phyloP scores from a whole-genome alignment of 345 rosid species.

The Carallia brachiata region DNA sequence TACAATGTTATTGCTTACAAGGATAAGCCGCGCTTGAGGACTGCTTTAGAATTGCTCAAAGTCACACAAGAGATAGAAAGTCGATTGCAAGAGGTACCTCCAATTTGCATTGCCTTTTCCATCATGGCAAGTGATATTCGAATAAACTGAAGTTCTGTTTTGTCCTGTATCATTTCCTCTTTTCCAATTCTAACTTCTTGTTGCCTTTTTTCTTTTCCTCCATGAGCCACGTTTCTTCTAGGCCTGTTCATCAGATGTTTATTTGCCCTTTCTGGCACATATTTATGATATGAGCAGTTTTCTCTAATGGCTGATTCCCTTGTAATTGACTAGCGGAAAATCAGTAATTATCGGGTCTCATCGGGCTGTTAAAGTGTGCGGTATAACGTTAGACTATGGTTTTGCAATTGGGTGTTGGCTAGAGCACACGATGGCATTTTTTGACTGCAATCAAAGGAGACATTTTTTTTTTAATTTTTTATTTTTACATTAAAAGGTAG shows the following conservation, averaged over 20 bases:
- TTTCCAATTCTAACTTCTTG: no score
- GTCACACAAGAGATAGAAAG: constrained; percentile 54
- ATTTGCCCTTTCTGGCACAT: no score
- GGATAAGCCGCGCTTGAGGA: constrained; percentile 70
- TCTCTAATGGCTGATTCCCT: neutral
- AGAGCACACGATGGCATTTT: no score
- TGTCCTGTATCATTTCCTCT: no score
- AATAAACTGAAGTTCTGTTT: no score
- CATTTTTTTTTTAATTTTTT: no score
- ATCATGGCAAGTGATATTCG: no score
- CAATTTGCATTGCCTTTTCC: neutral
- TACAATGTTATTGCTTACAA: constrained; percentile 77
- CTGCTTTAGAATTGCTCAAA: constrained; percentile 75
- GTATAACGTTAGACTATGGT: neutral
- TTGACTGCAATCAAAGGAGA: no score
- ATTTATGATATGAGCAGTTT: no score
- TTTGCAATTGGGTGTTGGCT: neutral
- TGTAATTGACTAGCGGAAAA: neutral
- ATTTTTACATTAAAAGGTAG: no score
- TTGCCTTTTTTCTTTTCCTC: neutral
- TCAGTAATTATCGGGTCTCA: neutral
- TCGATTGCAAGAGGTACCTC: constrained; percentile 42
- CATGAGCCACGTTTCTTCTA: no score
- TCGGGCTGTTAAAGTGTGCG: no score
- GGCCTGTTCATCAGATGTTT: neutral